Percentiles rank a stretch among this genome's conserved stretches.
Conservation (phyloP, 768 basidiomycete genomes). For the Lactarius quietus region DNA sequence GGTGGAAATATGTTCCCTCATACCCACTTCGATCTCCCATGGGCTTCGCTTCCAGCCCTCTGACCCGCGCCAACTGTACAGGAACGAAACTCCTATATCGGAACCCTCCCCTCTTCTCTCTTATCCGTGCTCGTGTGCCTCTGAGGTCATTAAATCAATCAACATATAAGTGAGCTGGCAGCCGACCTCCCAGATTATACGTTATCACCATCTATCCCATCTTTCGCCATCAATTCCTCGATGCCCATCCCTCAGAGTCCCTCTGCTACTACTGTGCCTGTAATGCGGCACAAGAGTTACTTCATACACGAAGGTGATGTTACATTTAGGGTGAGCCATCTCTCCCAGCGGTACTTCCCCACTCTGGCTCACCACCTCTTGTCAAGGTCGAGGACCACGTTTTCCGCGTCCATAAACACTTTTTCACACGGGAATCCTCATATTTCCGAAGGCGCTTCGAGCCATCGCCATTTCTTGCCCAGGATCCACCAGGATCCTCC, state of each 20-base stretch:
- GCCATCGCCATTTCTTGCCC: constrained; percentile 15
- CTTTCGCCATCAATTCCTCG: background rate
- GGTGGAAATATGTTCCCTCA: constrained; percentile 15
- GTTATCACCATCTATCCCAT: background rate
- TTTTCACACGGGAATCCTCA: constrained; percentile 16
- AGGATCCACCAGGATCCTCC: constrained; percentile 31
- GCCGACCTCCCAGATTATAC: constrained; percentile 4
- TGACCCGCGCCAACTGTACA: background rate
- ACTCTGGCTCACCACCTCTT: constrained; percentile 27
- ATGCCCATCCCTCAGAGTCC: constrained; percentile 11
- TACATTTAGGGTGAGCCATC: constrained; percentile 1
- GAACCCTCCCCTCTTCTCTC: background rate
- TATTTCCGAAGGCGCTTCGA: constrained; percentile 8
- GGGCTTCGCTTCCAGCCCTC: background rate
- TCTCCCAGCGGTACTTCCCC: background rate
- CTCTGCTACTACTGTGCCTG: background rate
- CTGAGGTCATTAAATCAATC: background rate
- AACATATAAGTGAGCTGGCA: constrained; percentile 15
- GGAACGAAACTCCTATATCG: constrained; percentile 7
- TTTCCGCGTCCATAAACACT: constrained; percentile 15
- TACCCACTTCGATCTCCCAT: constrained; percentile 10
- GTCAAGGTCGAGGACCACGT: constrained; percentile 14
- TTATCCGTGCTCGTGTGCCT: constrained; percentile 4
- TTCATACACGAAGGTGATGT: constrained; percentile 18
- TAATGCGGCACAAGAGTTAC: constrained; percentile 9